Base-by-base conservation (phyloP, 2,329 filamentous ascomycete genomes). In the Dothistroma pini region DNA sequence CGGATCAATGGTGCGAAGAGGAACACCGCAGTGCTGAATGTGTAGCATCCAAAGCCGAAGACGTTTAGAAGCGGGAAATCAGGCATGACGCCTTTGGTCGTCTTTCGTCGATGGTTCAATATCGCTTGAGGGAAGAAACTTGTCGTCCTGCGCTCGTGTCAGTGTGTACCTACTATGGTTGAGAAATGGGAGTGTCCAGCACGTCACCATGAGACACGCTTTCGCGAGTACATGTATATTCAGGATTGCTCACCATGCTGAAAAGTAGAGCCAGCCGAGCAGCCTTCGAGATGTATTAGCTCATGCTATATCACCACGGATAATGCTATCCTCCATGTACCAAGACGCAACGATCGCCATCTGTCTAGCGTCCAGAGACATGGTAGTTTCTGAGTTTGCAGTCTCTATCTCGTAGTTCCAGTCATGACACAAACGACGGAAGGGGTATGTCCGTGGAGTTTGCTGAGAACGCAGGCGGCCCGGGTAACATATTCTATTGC, bases 71-170 rank as follows among this genome's bases (percentile, higher is more conserved):
- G 82, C 19, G 91, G 91, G 71, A 96, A 97, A 75, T 97, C 93
- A 66, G 96, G 88, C 0, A 91, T 90, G 4, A 93, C 87, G 47
- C 95, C 95, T 21, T 85, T 83, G 4, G 93, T 97, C 9, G 90
- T 89, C 60, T 85, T 85, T 57, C 91, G 88, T 32, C 80, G 81
- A 74, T 83, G 88, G 81, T 97, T 97, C 64, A 91, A 83, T 63
- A 96, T 77, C 7, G 89, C 86, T 74, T 97, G 95, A 1, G 93
- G 93, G 75, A 97, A 97, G 79, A 97, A 97, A 16, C 91, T 96
- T 16, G 88, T 78, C 12, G 90, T 93, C 93, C 25, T 29, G 25
- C 25, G 6, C 25, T 6, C 25, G 25, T 29, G 25, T 29, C 25
- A 29, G 25, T 29, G 25, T 29, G 25, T 29, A 2, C 25, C 25